These are phyloP conservation scores for Trichomonas vaginalis DNA, from an alignment of 208 protist species.

Conservation along the genomic window DNA sequence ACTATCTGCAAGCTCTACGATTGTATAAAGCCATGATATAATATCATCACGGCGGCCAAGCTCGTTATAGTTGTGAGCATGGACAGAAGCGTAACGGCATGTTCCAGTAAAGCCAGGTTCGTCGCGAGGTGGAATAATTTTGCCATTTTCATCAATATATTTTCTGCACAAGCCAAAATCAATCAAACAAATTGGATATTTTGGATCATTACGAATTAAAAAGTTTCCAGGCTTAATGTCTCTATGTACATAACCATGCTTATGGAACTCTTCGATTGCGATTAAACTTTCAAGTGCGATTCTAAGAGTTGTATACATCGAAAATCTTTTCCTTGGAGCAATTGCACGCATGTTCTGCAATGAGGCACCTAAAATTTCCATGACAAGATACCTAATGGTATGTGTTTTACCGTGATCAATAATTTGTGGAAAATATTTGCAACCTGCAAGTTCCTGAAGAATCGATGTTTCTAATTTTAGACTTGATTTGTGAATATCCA, in stretches of 20 bases:
- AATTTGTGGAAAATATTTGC: neutral
- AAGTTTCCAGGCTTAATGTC: conserved; percentile 10
- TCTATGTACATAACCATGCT: neutral
- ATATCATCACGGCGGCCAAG: neutral
- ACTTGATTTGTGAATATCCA: neutral
- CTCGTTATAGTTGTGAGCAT: neutral
- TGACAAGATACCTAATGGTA: neutral
- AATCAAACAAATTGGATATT: neutral
- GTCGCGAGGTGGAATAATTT: neutral
- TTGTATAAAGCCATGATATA: neutral
- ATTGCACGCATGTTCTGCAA: neutral
- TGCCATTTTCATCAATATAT: neutral
- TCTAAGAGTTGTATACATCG: neutral
- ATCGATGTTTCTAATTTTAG: neutral
- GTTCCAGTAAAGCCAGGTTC: conserved; percentile 1
- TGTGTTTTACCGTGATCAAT: neutral
- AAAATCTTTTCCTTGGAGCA: neutral
- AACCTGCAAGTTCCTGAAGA: neutral
- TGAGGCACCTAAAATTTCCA: conserved; percentile 4
- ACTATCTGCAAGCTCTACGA: neutral
- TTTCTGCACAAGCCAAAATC: neutral
- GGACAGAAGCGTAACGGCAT: neutral
- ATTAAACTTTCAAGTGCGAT: neutral
- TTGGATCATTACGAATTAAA: neutral
- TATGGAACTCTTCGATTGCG: neutral